Percentiles rank a stretch among this genome's conserved stretches.
These are phyloP conservation scores for Mycena leptocephala DNA, from an alignment of 768 basidiomycete species.

Conservation along the genomic window DNA sequence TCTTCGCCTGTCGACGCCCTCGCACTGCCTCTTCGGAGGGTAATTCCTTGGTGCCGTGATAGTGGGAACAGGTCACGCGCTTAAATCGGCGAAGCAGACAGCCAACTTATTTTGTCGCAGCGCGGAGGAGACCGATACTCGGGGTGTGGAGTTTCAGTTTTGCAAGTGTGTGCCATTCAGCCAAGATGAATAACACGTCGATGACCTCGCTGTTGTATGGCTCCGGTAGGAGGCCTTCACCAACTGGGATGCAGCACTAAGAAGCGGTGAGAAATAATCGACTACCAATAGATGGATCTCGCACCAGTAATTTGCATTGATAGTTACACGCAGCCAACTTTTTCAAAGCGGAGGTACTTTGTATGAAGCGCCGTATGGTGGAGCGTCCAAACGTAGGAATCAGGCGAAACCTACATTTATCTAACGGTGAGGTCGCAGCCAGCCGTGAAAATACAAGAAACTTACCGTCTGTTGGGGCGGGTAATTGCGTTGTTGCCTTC, in stretches of 20 bases:
- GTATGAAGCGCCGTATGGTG: conserved; percentile 39
- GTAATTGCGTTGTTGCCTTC: conserved; percentile 32
- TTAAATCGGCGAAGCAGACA: conserved; percentile 49
- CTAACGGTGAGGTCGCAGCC: background rate
- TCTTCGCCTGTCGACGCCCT: conserved; percentile 17
- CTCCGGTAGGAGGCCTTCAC: conserved; percentile 52
- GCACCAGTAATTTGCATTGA: conserved; percentile 42
- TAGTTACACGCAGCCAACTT: conserved; percentile 42
- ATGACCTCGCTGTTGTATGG: conserved; percentile 46
- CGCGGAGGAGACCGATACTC: too few relatives aligned
- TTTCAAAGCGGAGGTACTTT: conserved; percentile 41
- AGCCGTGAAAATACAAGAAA: background rate
- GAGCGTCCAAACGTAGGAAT: conserved; percentile 45
- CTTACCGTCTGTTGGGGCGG: conserved; percentile 44
- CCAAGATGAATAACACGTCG: conserved; percentile 52
- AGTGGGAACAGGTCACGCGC: conserved; percentile 40
- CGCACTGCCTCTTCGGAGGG: conserved; percentile 55
- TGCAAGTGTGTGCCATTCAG: conserved; percentile 57
- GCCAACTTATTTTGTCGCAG: conserved; percentile 47
- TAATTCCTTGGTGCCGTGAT: conserved; percentile 51
- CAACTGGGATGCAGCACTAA: conserved; percentile 54
- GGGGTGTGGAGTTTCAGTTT: conserved; percentile 60
- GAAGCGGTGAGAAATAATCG: background rate
- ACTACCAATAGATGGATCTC: background rate
- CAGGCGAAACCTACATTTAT: background rate